phyloP scores from a whole-genome alignment of 768 basidiomycete genomes.

The Suillus fuscotomentosus region DNA sequence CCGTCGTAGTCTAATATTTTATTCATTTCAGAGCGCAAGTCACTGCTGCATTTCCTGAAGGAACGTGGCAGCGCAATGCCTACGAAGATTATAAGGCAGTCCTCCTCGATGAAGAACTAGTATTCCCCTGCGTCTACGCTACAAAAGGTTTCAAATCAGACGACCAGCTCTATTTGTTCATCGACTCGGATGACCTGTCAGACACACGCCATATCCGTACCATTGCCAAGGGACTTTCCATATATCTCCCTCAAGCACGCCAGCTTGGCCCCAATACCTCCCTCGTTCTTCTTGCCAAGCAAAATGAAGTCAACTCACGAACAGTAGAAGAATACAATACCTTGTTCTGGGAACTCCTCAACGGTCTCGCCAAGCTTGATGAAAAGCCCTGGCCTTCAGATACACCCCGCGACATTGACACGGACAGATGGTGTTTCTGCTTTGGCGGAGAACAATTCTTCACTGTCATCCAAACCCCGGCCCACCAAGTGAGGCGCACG shows the following conservation, averaged over 20 bases:
- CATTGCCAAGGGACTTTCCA: slow-evolving; percentile 14
- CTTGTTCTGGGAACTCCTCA: slow-evolving; percentile 20
- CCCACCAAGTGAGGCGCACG: slow-evolving; percentile 21
- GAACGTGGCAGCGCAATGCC: slow-evolving; percentile 17
- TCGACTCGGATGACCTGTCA: slow-evolving; percentile 23
- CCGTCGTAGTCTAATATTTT: neutral
- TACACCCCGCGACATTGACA: slow-evolving; percentile 21
- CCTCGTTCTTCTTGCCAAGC: slow-evolving; percentile 17
- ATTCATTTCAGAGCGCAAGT: slow-evolving; percentile 16
- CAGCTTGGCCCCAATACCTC: slow-evolving; percentile 21
- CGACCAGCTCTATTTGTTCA: slow-evolving; percentile 19
- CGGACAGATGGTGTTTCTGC: slow-evolving; percentile 20
- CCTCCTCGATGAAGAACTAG: slow-evolving; percentile 19
- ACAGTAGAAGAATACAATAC: slow-evolving; percentile 19
- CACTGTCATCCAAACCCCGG: slow-evolving; percentile 19
- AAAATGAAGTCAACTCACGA: slow-evolving; percentile 6
- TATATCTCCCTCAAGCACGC: slow-evolving; percentile 16
- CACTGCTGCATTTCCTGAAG: slow-evolving; percentile 8
- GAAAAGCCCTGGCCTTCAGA: slow-evolving; percentile 14
- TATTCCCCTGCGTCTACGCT: slow-evolving; percentile 22
- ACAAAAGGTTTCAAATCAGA: slow-evolving; percentile 23
- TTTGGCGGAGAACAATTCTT: slow-evolving; percentile 22
- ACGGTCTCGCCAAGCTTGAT: slow-evolving; percentile 18
- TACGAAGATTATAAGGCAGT: slow-evolving; percentile 21
- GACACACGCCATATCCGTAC: slow-evolving; percentile 18